Evolutionary conservation across 1,139 yeast genomes (phyloP).

Genomic region (Yamadazyma songkhlaensis): DNA sequence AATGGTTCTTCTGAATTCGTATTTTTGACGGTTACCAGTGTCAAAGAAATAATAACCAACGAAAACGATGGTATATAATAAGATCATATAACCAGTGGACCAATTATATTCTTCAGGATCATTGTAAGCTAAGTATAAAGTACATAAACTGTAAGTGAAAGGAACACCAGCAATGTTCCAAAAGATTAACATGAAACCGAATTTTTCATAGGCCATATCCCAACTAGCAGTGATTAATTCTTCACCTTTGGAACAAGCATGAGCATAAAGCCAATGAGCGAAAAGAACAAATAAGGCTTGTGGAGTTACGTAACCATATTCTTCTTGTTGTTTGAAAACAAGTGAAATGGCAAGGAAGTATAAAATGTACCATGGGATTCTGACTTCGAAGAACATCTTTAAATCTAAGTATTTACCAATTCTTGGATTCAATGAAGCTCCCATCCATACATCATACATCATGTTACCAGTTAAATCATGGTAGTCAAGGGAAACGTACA

Average conservation of each 20-base stretch:
- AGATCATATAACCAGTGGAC: constrained; percentile 57
- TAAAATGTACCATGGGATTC: constrained; percentile 94
- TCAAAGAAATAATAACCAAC: constrained; percentile 89
- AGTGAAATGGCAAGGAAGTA: constrained; percentile 76
- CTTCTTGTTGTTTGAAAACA: constrained; percentile 74
- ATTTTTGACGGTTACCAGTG: constrained; percentile 93
- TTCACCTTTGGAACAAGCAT: constrained; percentile 97
- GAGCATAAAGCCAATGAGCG: constrained; percentile 94
- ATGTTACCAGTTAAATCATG: constrained; percentile 91
- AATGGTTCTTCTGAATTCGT: constrained; percentile 82
- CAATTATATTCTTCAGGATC: constrained; percentile 79
- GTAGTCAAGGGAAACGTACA: constrained; percentile 66
- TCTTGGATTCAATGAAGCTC: constrained; percentile 95
- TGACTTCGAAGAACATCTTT: constrained; percentile 96
- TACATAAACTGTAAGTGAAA: constrained; percentile 93
- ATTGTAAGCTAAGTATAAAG: constrained; percentile 77
- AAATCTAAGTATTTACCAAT: constrained; percentile 82
- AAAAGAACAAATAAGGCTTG: constrained; percentile 72
- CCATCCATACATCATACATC: constrained; percentile 91
- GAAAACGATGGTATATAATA: constrained; percentile 52
- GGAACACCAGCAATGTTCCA: constrained; percentile 99
- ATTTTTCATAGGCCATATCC: constrained; percentile 99
- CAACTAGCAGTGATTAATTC: constrained; percentile 96
- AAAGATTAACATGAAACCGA: constrained; percentile 95
- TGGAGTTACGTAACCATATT: constrained; percentile 74